Base-by-base conservation (phyloP, 192 early-diverging fungal genomes). In the Linnemannia zychae region DNA sequence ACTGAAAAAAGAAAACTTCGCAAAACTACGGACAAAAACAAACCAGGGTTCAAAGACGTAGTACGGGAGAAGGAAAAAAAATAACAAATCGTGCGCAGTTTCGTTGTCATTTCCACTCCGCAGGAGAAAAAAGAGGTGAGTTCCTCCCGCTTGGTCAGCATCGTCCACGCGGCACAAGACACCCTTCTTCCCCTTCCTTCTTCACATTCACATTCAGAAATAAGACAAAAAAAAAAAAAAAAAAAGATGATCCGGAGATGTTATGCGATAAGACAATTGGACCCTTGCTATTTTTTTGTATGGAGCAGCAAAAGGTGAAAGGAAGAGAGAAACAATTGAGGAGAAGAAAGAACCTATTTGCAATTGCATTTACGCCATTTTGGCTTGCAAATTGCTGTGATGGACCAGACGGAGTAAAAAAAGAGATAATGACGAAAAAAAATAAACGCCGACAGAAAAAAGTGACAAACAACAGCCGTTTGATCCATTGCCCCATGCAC, bases 61-160 rank as follows among this genome's bases (percentile, higher is more conserved):
- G 50, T 53, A 22, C 50, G 50, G 50, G 22, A 53, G n/a, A n/a
- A 67, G 36, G 13, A 33, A 66, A 3, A 66, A 66, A 34, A 68
- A 68, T 34, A 67, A 67, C 67, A 34, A 57, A 67, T 67, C 67
- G 67, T 67, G 67, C 67, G 67, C 67, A 67, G 67, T 67, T 67
- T 67, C 17, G 2, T 24, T 24, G n/a, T n/a, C n/a, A n/a, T n/a
- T n/a, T n/a, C n/a, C n/a, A 24, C 52, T 57, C 52, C 52, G 52
- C 52, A n/a, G n/a, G n/a, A n/a, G n/a, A n/a, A n/a, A n/a, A n/a
- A n/a, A 53, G 52, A 53, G 24, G 52, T n/a, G 52, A 53, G n/a
- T 4, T 18, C 53, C 24, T 12, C 24, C 12, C 57, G 13, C 57
- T 63, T 63, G 57, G 28, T 63, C 57, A 63, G 57, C 57, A 13